These are phyloP conservation scores for Beauveria asiatica DNA, from an alignment of 2,329 filamentous ascomycete genomes.

Conservation along the genomic window DNA sequence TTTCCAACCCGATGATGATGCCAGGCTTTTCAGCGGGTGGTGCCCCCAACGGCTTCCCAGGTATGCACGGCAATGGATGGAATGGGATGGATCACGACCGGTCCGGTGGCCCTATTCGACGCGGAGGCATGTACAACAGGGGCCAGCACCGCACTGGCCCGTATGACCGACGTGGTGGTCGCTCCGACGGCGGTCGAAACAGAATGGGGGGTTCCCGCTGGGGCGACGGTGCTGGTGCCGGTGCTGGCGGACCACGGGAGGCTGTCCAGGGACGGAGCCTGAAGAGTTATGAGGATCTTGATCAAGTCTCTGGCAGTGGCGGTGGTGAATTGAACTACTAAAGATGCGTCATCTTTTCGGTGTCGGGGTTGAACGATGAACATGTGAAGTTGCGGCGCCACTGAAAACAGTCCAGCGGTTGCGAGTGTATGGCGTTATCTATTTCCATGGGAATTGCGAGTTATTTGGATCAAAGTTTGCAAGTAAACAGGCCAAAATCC, in stretches of 20 bases:
- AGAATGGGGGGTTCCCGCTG: conserved; percentile 49
- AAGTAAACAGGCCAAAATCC: not conserved
- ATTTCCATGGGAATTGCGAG: not conserved
- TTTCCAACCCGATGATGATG: conserved; percentile 54
- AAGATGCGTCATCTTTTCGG: not conserved
- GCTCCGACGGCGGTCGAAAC: conserved; percentile 43
- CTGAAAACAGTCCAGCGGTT: not conserved
- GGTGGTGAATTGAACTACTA: conserved; percentile 88
- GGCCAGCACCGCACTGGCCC: conserved; percentile 59
- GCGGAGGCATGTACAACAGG: conserved; percentile 47
- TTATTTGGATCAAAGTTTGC: not conserved
- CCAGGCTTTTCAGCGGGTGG: conserved; percentile 47
- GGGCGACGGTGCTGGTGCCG: conserved; percentile 68
- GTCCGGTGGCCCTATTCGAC: conserved; percentile 59
- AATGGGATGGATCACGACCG: conserved; percentile 46
- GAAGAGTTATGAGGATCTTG: conserved; percentile 95
- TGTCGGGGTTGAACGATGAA: not conserved
- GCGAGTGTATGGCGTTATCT: conserved; percentile 1
- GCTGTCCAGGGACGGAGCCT: conserved; percentile 86
- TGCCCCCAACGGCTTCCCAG: conserved; percentile 48
- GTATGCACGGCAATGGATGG: conserved; percentile 42
- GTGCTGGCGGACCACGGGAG: conserved; percentile 76
- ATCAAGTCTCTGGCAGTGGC: conserved; percentile 68
- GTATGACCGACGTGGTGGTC: conserved; percentile 60
- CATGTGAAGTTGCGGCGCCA: not conserved